Percentiles rank a stretch among this genome's conserved stretches.
phyloP scores from a whole-genome alignment of 441 rosid species.

The Syzygium syzygioides region DNA sequence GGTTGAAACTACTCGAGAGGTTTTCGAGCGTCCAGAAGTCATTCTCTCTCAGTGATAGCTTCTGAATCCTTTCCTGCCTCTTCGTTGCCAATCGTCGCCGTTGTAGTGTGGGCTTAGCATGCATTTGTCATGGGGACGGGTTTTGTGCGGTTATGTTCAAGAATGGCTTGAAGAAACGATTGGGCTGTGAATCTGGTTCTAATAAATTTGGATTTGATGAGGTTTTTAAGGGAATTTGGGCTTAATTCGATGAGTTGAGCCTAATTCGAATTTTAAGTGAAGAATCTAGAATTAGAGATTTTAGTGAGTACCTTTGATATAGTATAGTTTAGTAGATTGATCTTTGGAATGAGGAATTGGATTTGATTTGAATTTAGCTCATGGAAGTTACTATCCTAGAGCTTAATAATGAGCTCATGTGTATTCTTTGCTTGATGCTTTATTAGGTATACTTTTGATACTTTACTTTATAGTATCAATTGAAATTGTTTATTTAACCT shows the following conservation, averaged over 20 bases:
- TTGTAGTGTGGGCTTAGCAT: not conserved
- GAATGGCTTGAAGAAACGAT: too few relatives aligned
- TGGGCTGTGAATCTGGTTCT: too few relatives aligned
- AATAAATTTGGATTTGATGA: too few relatives aligned
- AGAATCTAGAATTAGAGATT: too few relatives aligned
- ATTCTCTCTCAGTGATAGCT: not conserved
- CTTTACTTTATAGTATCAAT: not conserved
- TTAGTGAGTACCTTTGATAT: not conserved
- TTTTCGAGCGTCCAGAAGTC: not conserved
- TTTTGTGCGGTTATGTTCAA: not conserved
- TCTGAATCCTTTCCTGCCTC: not conserved
- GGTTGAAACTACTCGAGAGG: not conserved
- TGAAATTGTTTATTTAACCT: not conserved
- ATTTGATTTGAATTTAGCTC: not conserved
- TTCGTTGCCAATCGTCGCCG: not conserved
- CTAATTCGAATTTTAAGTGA: too few relatives aligned
- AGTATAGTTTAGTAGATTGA: not conserved
- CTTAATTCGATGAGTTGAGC: too few relatives aligned
- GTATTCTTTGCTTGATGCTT: not conserved
- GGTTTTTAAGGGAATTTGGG: too few relatives aligned
- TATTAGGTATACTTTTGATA: constrained; percentile 22
- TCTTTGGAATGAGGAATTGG: too few relatives aligned
- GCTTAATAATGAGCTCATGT: too few relatives aligned
- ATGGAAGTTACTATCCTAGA: not conserved
- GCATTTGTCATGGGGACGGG: not conserved